phyloP scores from a whole-genome alignment of 2,329 filamentous ascomycete species.

The Xylaria polymorpha region DNA sequence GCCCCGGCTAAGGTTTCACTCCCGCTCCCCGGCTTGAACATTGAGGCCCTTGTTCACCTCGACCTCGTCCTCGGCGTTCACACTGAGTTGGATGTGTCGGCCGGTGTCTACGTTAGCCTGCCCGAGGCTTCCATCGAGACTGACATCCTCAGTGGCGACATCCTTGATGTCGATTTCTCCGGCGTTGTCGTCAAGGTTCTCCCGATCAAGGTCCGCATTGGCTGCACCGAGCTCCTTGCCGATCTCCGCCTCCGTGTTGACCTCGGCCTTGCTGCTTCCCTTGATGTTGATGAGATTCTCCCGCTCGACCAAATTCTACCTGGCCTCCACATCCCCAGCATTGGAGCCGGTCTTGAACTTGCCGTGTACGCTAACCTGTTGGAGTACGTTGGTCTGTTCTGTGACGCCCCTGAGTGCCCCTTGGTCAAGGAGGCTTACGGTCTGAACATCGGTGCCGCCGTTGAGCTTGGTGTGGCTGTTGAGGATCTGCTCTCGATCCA shows the following conservation, averaged over 20 bases:
- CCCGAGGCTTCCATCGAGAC: conserved; percentile 58
- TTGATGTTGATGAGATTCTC: conserved; percentile 47
- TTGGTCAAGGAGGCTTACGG: conserved; percentile 54
- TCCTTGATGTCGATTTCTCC: conserved; percentile 61
- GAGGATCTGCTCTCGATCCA: conserved; percentile 54
- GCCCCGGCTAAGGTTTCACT: conserved; percentile 58
- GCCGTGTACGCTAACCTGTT: conserved; percentile 64
- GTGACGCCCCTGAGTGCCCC: conserved; percentile 52
- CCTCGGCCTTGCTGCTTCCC: conserved; percentile 54
- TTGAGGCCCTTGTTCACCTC: conserved; percentile 61
- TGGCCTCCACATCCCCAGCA: conserved; percentile 44
- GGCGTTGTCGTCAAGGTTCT: conserved; percentile 61
- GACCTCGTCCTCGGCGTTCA: conserved; percentile 64
- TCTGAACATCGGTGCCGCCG: conserved; percentile 55
- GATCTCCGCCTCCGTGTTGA: conserved; percentile 63
- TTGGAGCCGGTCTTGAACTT: conserved; percentile 57
- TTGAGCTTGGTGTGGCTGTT: conserved; percentile 50
- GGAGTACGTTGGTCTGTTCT: conserved; percentile 61
- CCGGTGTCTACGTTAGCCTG: conserved; percentile 64
- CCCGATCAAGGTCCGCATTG: conserved; percentile 58
- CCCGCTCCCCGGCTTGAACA: conserved; percentile 55
- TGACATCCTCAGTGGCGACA: conserved; percentile 56
- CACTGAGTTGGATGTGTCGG: conserved; percentile 62
- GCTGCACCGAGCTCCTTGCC: conserved; percentile 60
- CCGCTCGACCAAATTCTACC: conserved; percentile 42